A percentile compares a stretch with the other conserved stretches of the same genome.
These are phyloP conservation scores for Fragilaria crotonensis DNA, from an alignment of 108 stramenopile species.

Conservation along the genomic window DNA sequence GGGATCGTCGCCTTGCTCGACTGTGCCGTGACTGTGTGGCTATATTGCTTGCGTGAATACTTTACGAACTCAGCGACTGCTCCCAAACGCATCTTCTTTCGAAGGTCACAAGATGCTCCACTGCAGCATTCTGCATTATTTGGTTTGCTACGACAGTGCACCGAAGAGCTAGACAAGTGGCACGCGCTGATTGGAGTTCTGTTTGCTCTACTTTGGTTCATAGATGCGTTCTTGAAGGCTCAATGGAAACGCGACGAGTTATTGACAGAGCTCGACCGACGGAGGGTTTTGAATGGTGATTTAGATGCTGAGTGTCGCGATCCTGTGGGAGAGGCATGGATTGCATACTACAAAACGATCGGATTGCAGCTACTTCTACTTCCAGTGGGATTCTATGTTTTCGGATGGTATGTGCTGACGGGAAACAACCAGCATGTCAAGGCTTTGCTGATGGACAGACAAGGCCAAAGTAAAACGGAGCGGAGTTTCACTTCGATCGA, in stretches of 20 bases:
- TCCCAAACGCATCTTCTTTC: no score
- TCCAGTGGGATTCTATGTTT: constrained; percentile 38
- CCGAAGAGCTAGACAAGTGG: neutral
- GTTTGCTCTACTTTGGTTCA: constrained; percentile 41
- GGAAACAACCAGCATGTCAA: neutral
- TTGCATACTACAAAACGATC: constrained; percentile 20
- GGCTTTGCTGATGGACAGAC: neutral
- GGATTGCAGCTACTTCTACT: constrained; percentile 23
- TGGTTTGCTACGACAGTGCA: no score
- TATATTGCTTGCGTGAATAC: neutral
- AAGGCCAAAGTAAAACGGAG: neutral
- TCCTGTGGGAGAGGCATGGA: constrained; percentile 6
- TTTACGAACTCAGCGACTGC: no score
- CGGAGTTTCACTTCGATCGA: constrained; percentile 5
- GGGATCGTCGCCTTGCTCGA: neutral
- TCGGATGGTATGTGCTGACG: neutral
- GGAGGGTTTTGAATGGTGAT: neutral
- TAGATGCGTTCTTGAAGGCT: constrained; percentile 26
- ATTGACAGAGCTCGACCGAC: constrained; percentile 16
- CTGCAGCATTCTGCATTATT: no score
- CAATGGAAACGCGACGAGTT: constrained; percentile 2
- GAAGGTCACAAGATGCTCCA: no score
- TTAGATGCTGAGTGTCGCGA: neutral
- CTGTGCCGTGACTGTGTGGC: neutral
- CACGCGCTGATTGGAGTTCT: constrained; percentile 14